Evolutionary conservation across 768 basidiomycete genomes (phyloP), one percentile per base, ranked within the genome.

Genomic region (Sistotremastrum suecicum): DNA sequence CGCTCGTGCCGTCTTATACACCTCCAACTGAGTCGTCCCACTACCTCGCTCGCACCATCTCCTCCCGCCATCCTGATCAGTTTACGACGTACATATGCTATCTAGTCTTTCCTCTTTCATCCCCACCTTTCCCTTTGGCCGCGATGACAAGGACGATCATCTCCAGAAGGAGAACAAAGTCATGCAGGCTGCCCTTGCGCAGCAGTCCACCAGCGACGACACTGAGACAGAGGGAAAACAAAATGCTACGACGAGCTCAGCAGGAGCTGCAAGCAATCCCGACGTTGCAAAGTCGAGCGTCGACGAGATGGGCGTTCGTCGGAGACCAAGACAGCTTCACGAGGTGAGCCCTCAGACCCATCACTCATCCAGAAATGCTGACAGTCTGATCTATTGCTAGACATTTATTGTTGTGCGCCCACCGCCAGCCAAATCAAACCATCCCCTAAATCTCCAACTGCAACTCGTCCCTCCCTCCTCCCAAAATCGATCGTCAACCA

Each of bases 351-450:
- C 39, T 42, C 48, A 12, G 46, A 10, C 37, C 43, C 41, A 42
- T 31, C 9, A 43, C 45, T 39, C 37, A 43, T 33, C 43, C 37
- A 0, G 47, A 44, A 48, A 44, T 42, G 29, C 3, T 34, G 38
- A 12, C 40, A 8, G 28, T 28, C 41, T 33, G 40, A 46, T 47
- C 44, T 42, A 34, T 34, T 35, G 7, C 43, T 58, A 92, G 89
- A 86, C 83, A 0, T 89, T 91, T 65, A 85, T 92, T 47, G 78
- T 94, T 56, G 91, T 94, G 46, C 78, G 86, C 42, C 91, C 91
- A 4, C 89, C 89, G 2, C 87, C 88, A 1, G 76, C 84, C 5
- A 78, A 80, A 54, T 70, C 75, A n/a, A 84, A 83, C 50, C 87
- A 92, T 52, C 83, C 89, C 0, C 68, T 92, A 39, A 91, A 92